Evolutionary conservation across 139 green algal species (phyloP), one percentile per base, ranked within the genome.

Genomic region (Microglena sp.): DNA sequence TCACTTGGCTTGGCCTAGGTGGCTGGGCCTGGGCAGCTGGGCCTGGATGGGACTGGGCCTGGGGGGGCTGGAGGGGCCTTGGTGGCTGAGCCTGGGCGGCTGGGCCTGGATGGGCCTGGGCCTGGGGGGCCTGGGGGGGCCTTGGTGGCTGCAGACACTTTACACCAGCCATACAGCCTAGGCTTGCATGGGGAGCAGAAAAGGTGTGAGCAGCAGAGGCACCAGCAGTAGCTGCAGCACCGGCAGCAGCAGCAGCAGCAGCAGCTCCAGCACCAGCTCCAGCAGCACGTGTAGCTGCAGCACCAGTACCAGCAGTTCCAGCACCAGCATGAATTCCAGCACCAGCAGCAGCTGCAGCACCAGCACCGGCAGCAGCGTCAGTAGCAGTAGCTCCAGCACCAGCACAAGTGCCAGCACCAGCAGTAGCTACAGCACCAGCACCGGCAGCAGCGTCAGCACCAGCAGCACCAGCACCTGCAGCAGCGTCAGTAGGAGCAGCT

Each of bases 201-300:
- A 75, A 64, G 15, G n/a, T n/a, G n/a, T n/a, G n/a, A n/a, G n/a
- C n/a, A n/a, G n/a, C n/a, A n/a, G n/a, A n/a, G n/a, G n/a, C 40
- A 61, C 31, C 32, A 85, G 31, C 27, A 66, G 60, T 46, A 87
- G 65, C 35, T 59, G 28, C 5, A 76, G 79, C 60, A 80, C 64
- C 11, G 67, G 66, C n/a, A 86, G 70, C 45, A 64, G 33, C 66
- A 71, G 70, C 70, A 76, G 35, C 1, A 71, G 33, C n/a, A 55
- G 26, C 22, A 76, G 56, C 0, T 21, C 28, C 45, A 76, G 63
- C 0, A 5, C 5, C 2, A 68, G 27, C 21, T n/a, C 29, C 6
- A 46, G 44, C 46, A 71, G 62, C 33, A 29, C 8, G 0, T 67
- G 34, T 8, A 63, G 45, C 55, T 60, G 18, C n/a, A 57, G 44